These are phyloP conservation scores for Candida dubliniensis DNA, from an alignment of 1,139 yeast species.

Conservation along the genomic window DNA sequence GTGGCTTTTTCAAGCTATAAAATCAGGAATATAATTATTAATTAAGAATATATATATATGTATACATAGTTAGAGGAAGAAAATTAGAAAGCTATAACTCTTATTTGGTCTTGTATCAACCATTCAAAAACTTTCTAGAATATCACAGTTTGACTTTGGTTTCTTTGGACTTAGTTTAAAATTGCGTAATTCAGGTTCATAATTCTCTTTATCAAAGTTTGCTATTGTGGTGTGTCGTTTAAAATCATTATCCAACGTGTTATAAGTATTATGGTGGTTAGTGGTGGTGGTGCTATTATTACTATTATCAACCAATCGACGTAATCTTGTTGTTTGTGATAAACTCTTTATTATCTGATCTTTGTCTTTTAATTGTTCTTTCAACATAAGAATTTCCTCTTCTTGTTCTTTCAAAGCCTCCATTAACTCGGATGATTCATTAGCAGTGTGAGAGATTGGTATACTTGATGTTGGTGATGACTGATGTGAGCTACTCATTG, in stretches of 20 bases:
- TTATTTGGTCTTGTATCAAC: not conserved
- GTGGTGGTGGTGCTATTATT: not conserved
- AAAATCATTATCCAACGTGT: not conserved
- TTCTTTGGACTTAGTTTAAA: constrained; percentile 26
- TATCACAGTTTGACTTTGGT: constrained; percentile 13
- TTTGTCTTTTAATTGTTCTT: constrained; percentile 61
- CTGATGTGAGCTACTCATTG: constrained; percentile 6
- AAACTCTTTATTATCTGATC: constrained; percentile 79
- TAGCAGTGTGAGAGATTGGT: not conserved
- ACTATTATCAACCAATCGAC: constrained; percentile 43
- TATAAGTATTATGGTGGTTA: not conserved
- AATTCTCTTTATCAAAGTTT: constrained; percentile 20
- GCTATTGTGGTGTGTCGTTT: constrained; percentile 1
- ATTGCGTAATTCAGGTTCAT: constrained; percentile 19
- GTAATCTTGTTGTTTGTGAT: constrained; percentile 55
- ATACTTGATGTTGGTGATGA: constrained; percentile 17
- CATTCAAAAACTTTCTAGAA: constrained; percentile 7
- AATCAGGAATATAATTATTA: not conserved
- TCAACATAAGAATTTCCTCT: constrained; percentile 67
- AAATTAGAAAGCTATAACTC: not conserved
- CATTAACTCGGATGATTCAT: constrained; percentile 4
- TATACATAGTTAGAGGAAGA: not conserved
- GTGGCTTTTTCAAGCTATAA: too few species aligned
- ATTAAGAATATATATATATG: not conserved
- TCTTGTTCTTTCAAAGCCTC: constrained; percentile 55